Percentiles rank a stretch among this genome's conserved stretches.
Evolutionary conservation across 2,329 filamentous ascomycete genomes (phyloP).

Genomic region (Pseudofabraea citricarpa): DNA sequence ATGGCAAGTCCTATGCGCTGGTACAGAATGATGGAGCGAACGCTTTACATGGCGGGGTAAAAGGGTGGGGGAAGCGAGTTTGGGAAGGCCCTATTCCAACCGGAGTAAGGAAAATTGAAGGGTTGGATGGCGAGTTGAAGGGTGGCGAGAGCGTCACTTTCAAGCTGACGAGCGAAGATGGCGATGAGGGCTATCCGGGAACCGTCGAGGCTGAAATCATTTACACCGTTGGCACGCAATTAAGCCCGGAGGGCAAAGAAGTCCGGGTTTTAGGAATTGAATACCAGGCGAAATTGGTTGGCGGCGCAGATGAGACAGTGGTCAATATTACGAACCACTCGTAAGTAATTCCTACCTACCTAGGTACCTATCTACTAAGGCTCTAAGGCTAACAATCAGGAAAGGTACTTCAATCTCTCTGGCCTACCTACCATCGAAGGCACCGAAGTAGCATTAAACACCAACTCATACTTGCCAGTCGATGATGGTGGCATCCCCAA

Average conservation of each 20-base stretch:
- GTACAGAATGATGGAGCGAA: constrained; percentile 74
- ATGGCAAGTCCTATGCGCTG: constrained; percentile 65
- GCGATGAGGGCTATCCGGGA: constrained; percentile 87
- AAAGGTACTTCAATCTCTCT: constrained; percentile 61
- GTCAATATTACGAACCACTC: constrained; percentile 96
- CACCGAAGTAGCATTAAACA: constrained; percentile 53
- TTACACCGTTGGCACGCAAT: constrained; percentile 72
- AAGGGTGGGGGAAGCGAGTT: constrained; percentile 77
- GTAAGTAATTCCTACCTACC: constrained; percentile 38
- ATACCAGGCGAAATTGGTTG: constrained; percentile 80
- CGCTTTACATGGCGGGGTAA: constrained; percentile 64
- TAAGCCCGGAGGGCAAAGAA: constrained; percentile 50
- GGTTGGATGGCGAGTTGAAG: constrained; percentile 50
- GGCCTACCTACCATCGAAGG: constrained; percentile 53
- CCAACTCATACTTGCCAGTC: constrained; percentile 66
- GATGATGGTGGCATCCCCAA: constrained; percentile 72
- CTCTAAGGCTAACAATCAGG: no score
- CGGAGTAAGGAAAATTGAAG: constrained; percentile 43
- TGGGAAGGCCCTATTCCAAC: constrained; percentile 69
- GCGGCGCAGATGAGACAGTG: constrained; percentile 79
- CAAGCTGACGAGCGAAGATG: constrained; percentile 65
- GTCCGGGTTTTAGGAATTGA: constrained; percentile 76
- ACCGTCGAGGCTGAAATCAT: constrained; percentile 72
- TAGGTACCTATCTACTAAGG: not conserved
- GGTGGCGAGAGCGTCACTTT: constrained; percentile 66